Conservation (phyloP, 805 yeast genomes). For the Candida michaelii region DNA sequence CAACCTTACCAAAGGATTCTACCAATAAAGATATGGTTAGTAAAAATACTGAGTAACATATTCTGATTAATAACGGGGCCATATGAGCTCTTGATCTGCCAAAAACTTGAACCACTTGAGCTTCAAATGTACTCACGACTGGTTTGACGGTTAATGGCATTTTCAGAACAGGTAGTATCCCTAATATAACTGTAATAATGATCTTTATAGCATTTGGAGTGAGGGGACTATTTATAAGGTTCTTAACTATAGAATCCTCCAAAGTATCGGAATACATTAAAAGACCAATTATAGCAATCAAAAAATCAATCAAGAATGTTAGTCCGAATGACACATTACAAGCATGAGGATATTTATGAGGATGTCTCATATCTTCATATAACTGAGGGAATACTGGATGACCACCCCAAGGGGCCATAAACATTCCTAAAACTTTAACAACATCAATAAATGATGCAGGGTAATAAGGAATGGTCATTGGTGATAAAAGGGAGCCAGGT, state of each 20-base stretch:
- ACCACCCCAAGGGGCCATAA: conserved; percentile 84
- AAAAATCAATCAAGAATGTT: conserved; percentile 57
- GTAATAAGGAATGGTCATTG: conserved; percentile 41
- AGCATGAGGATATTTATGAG: conserved; percentile 53
- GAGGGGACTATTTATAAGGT: conserved; percentile 61
- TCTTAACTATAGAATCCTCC: conserved; percentile 75
- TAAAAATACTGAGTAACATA: conserved; percentile 23
- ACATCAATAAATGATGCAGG: conserved; percentile 34
- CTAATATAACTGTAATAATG: conserved; percentile 32
- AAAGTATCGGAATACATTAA: conserved; percentile 77
- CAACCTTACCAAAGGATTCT: conserved; percentile 39
- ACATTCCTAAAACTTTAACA: conserved; percentile 58
- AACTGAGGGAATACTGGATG: conserved; percentile 79
- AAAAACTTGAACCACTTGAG: conserved; percentile 15
- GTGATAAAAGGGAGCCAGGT: conserved; percentile 57
- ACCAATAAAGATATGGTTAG: conserved; percentile 29
- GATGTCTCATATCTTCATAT: conserved; percentile 70
- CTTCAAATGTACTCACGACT: conserved; percentile 38
- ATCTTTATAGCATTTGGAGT: conserved; percentile 60
- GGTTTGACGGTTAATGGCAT: conserved; percentile 41
- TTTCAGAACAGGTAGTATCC: conserved; percentile 41
- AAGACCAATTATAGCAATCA: conserved; percentile 66
- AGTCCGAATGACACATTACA: conserved; percentile 55
- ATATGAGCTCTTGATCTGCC: conserved; percentile 1
- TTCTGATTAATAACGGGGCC: conserved; percentile 15